Base-by-base conservation (phyloP, 1,284 basidiomycete species). In the Lentinula novae-zelandiae region DNA sequence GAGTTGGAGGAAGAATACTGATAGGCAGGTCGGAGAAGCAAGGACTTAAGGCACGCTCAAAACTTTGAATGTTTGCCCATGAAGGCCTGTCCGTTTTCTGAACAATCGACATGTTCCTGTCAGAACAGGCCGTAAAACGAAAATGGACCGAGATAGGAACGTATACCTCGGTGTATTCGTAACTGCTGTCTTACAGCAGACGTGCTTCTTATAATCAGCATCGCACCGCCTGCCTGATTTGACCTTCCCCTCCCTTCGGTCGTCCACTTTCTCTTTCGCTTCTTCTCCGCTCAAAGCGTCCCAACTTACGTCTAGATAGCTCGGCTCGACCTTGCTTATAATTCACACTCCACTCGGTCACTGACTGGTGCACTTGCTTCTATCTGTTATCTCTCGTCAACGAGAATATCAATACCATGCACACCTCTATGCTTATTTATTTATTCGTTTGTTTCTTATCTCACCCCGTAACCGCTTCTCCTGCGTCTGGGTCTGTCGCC, bases 401-500 rank as follows among this genome's bases (percentile, higher is more conserved):
- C 36, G 17, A 40, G 22, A 5, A 9, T 5, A 27, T 22, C 53
- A 33, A 58, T 39, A 22, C 53, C 58, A 61, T 64, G 58, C 52
- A 48, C 46, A 40, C 38, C 42, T 52, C 27, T 55, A 57, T 62
- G 51, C 31, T 61, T 22, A 20, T 58, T 33, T 60, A 33, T 31
- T 36, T 64, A 27, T 57, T 62, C 58, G 44, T 9, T 54, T 46
- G 6, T 31, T 33, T 0, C 59, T 60, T 63, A 38, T 20, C 52
- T n/a, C 57, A 48, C 39, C 42, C 58, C 42, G 34, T 57, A 22
- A 46, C 61, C 36, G 33, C 54, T 56, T 57, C 40, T 27, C 55
- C 58, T 54, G 20, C 57, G 36, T 40, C 56, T 7, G 42, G 38
- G 2, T 34, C 52, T 12, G 36, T 17, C 40, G 48, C 54, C 6